phyloP scores from a whole-genome alignment of 495 filamentous ascomycete genomes.

The Aspergillus ostianus region DNA sequence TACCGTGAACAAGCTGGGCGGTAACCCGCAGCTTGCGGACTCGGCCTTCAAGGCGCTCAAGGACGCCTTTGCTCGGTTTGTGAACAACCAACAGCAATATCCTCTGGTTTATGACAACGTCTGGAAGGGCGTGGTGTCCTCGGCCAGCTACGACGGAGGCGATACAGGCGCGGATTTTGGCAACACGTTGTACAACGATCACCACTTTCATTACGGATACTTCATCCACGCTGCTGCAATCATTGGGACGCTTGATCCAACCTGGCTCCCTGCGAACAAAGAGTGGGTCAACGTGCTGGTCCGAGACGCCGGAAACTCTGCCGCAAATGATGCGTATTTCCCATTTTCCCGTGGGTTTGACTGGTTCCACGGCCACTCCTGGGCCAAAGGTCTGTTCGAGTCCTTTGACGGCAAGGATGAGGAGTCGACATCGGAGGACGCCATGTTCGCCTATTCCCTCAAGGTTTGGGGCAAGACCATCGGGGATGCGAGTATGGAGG shows the following conservation, averaged over 20 bases:
- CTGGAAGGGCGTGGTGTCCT: constrained; percentile 86
- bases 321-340: constrained; percentile 68
- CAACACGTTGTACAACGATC: constrained; percentile 88
- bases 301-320: constrained; percentile 77
- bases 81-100: constrained; percentile 71
- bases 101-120: constrained; percentile 77
- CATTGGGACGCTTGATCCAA: constrained; percentile 75
- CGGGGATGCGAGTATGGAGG: constrained; percentile 78
- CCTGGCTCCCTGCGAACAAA: constrained; percentile 71
- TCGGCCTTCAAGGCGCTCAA: constrained; percentile 68
- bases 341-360: constrained; percentile 87
- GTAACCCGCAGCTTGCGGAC: constrained; percentile 57
- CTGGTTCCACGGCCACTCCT: constrained; percentile 94
- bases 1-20: constrained; percentile 63
- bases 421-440: constrained; percentile 89
- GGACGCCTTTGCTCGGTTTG: constrained; percentile 71
- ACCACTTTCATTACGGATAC: constrained; percentile 92
- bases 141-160: constrained; percentile 73
- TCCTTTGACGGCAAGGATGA: constrained; percentile 89
- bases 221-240: constrained; percentile 87
- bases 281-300: constrained; percentile 79
- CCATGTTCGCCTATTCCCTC: constrained; percentile 81
- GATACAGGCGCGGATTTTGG: constrained; percentile 75
- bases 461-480: constrained; percentile 90
- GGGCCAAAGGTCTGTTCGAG: constrained; percentile 93